These are phyloP conservation scores for Kalaharituber pfeilii DNA, from an alignment of 2,329 filamentous ascomycete genomes.

Conservation along the genomic window DNA sequence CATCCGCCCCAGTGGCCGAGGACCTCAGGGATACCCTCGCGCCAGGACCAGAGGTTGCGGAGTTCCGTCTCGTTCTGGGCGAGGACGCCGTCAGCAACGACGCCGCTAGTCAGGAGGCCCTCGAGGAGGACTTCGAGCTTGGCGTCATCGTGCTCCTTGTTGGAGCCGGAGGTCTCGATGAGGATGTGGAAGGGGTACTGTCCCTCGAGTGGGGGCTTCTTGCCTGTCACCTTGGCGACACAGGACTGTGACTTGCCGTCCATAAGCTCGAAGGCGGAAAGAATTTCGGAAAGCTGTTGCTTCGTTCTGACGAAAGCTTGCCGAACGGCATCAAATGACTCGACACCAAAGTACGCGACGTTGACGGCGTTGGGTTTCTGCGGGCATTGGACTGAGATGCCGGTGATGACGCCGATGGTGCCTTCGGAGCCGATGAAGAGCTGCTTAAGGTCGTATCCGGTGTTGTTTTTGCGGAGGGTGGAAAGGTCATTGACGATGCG, in stretches of 20 bases:
- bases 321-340: constrained; percentile 79
- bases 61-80: constrained; percentile 88
- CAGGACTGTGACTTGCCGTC: constrained; percentile 66
- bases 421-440: constrained; percentile 92
- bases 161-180: constrained; percentile 89
- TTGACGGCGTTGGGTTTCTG: constrained; percentile 77
- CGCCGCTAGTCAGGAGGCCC: constrained; percentile 71
- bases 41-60: constrained; percentile 71
- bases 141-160: constrained; percentile 73
- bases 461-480: constrained; percentile 92
- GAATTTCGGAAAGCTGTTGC: constrained; percentile 75
- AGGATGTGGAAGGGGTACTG: constrained; percentile 82
- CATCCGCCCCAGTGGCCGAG: constrained; percentile 82
- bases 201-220: constrained; percentile 65
- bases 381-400: constrained; percentile 72
- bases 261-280: constrained; percentile 97
- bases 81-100: constrained; percentile 75
- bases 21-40: constrained; percentile 81
- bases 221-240: constrained; percentile 55
- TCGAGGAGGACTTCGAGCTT: constrained; percentile 86
- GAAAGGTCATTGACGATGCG: constrained; percentile 80
- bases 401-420: constrained; percentile 87
- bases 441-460: constrained; percentile 92
- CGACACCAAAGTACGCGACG: constrained; percentile 81
- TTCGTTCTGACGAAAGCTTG: constrained; percentile 78